Evolutionary conservation across 1,139 yeast species (phyloP).

Genomic region (Taiozyma sp.): DNA sequence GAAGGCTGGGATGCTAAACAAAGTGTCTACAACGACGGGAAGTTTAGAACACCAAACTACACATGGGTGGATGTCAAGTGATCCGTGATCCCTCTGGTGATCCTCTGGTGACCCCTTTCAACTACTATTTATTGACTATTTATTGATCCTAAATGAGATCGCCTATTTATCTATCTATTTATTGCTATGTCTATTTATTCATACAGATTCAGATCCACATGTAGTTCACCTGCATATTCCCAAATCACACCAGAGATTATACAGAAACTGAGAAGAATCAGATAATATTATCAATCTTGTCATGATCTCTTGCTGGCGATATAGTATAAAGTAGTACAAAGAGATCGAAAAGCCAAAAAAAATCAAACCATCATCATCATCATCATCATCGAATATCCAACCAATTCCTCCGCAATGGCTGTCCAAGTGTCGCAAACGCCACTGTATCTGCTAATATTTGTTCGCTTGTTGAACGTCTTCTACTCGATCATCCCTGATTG

Average conservation of each 20-base stretch:
- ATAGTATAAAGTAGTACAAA: no score
- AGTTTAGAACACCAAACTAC: conserved; percentile 15
- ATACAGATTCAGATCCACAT: not conserved
- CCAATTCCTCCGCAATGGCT: not conserved
- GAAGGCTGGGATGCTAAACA: conserved; percentile 52
- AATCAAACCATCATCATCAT: no score
- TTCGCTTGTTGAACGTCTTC: conserved; percentile 35
- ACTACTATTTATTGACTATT: conserved; percentile 2
- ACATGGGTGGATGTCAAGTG: conserved; percentile 13
- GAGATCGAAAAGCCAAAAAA: no score
- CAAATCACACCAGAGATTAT: no score
- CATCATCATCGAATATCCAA: no score
- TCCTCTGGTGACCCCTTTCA: conserved; percentile 1
- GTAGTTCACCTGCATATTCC: no score
- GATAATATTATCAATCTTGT: no score
- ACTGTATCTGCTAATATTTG: not conserved
- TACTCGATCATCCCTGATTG: conserved; percentile 73
- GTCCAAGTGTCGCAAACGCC: not conserved
- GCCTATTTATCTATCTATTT: not conserved
- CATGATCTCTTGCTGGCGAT: no score
- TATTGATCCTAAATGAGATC: not conserved
- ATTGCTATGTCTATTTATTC: not conserved
- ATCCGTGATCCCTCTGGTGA: not conserved
- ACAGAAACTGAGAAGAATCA: no score
- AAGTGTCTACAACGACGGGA: conserved; percentile 39